Conservation (phyloP, 2,329 filamentous ascomycete genomes). For the Coccinonectria pachysandricola region DNA sequence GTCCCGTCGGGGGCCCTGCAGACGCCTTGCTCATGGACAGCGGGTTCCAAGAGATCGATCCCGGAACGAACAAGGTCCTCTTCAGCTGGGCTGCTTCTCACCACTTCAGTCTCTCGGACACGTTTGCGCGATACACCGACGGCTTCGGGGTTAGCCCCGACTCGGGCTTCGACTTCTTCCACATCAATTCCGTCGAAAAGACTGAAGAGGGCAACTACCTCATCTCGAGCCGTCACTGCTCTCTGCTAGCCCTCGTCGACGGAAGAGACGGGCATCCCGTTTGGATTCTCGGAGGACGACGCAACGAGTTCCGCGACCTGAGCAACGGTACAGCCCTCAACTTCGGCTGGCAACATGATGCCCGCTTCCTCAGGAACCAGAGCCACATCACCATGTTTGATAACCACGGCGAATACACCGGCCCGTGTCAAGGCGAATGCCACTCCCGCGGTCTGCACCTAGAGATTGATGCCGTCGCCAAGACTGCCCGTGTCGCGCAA, state of each 20-base stretch:
- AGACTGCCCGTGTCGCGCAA: slow-evolving; percentile 19
- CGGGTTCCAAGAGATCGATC: slow-evolving; percentile 30
- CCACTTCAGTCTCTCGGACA: slow-evolving; percentile 18
- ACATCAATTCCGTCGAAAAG: slow-evolving; percentile 26
- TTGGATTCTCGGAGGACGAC: slow-evolving; percentile 27
- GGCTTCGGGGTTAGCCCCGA: slow-evolving; percentile 20
- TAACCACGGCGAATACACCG: slow-evolving; percentile 26
- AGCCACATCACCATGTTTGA: slow-evolving; percentile 28
- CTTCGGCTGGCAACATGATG: slow-evolving; percentile 31
- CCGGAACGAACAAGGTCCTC: slow-evolving; percentile 25
- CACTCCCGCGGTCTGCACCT: slow-evolving; percentile 20
- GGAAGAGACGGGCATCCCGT: slow-evolving; percentile 20
- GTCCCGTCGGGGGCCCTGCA: slow-evolving; percentile 20
- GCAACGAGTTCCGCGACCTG: slow-evolving; percentile 26
- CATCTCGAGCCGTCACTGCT: slow-evolving; percentile 24
- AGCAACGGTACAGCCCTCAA: slow-evolving; percentile 24
- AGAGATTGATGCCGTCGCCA: slow-evolving; percentile 17
- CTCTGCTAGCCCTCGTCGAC: slow-evolving; percentile 20
- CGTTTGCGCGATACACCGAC: slow-evolving; percentile 17
- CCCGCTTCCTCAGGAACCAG: slow-evolving; percentile 20
- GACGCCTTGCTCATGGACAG: slow-evolving; percentile 24
- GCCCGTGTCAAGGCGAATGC: slow-evolving; percentile 19
- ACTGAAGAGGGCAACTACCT: slow-evolving; percentile 26
- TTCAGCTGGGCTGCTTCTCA: slow-evolving; percentile 28
- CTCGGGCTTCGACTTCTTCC: slow-evolving; percentile 27